These are phyloP conservation scores for Amanita phalloides DNA, from an alignment of 768 basidiomycete species.

Conservation along the genomic window DNA sequence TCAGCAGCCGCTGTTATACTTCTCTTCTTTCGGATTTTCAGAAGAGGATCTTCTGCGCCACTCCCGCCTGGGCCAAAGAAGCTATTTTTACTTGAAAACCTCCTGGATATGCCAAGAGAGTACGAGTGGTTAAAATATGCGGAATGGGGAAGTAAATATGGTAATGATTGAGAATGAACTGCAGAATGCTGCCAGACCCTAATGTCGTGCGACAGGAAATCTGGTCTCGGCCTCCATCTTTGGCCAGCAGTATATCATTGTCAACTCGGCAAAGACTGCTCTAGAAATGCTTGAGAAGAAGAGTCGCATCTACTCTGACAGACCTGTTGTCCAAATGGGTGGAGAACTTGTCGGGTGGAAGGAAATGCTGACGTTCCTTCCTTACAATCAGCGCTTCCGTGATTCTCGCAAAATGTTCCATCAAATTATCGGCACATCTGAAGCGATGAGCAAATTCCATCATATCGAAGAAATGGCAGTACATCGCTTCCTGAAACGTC, in stretches of 20 bases:
- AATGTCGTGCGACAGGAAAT: neutral
- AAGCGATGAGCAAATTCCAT: slow-evolving; percentile 25
- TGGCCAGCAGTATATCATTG: slow-evolving; percentile 21
- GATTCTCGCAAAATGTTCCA: slow-evolving; percentile 30
- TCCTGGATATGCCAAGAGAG: slow-evolving; percentile 29
- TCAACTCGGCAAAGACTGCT: slow-evolving; percentile 30
- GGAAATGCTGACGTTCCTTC: slow-evolving; percentile 21
- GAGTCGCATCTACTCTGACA: slow-evolving; percentile 45
- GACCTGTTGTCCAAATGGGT: slow-evolving; percentile 32
- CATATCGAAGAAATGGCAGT: slow-evolving; percentile 29
- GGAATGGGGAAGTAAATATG: slow-evolving; percentile 31
- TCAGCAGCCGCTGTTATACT: neutral
- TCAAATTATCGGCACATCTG: slow-evolving; percentile 27
- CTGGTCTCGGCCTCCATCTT: neutral
- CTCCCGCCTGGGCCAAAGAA: slow-evolving; percentile 31
- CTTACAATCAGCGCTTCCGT: slow-evolving; percentile 30
- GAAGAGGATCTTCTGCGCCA: slow-evolving; percentile 12
- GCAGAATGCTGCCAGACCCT: too few relatives aligned
- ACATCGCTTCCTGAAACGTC: slow-evolving; percentile 25
- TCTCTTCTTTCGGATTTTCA: neutral
- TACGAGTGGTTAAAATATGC: slow-evolving; percentile 32
- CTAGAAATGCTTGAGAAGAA: slow-evolving; percentile 40
- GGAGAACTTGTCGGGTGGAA: slow-evolving; percentile 33
- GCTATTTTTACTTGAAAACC: slow-evolving; percentile 32
- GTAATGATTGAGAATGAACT: slow-evolving; percentile 10